These are phyloP conservation scores for Nigrospora sphaerica DNA, from an alignment of 2,329 filamentous ascomycete species.

Conservation along the genomic window DNA sequence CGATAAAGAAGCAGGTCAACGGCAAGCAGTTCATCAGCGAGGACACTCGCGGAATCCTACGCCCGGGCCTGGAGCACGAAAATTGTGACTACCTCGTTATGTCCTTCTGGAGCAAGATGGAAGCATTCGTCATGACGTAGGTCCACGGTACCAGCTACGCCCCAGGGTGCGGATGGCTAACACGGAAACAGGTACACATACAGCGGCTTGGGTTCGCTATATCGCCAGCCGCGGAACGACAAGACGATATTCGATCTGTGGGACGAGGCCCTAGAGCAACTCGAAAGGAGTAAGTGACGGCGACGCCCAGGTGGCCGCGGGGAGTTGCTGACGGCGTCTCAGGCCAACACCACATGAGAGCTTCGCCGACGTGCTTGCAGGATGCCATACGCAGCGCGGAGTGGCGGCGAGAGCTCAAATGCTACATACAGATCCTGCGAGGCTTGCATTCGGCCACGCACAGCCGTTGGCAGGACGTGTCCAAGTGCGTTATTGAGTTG, in stretches of 20 bases:
- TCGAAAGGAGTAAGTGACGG: conserved; percentile 22
- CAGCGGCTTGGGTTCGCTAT: conserved; percentile 39
- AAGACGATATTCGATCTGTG: conserved; percentile 31
- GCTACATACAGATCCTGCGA: conserved; percentile 64
- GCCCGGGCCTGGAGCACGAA: conserved; percentile 34
- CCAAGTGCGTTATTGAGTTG: conserved; percentile 47
- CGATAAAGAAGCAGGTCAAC: conserved; percentile 44
- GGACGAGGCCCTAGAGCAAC: conserved; percentile 27
- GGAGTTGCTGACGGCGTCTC: not conserved
- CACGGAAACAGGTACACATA: conserved; percentile 39
- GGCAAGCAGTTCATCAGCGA: conserved; percentile 44
- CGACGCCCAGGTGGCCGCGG: no score
- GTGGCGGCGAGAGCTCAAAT: conserved; percentile 60
- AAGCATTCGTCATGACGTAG: conserved; percentile 49
- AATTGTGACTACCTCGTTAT: conserved; percentile 49
- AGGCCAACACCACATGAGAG: conserved; percentile 24
- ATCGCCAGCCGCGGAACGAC: conserved; percentile 29
- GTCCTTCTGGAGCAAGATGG: conserved; percentile 53
- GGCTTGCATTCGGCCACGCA: conserved; percentile 63
- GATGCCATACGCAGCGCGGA: conserved; percentile 50
- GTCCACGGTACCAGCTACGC: conserved; percentile 12
- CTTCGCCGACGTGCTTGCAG: conserved; percentile 44
- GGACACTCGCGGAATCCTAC: conserved; percentile 49
- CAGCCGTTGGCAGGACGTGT: conserved; percentile 62
- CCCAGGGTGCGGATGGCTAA: conserved; percentile 3